Conservation (phyloP, 2,329 filamentous ascomycete species). For the Ophiostoma sp. region DNA sequence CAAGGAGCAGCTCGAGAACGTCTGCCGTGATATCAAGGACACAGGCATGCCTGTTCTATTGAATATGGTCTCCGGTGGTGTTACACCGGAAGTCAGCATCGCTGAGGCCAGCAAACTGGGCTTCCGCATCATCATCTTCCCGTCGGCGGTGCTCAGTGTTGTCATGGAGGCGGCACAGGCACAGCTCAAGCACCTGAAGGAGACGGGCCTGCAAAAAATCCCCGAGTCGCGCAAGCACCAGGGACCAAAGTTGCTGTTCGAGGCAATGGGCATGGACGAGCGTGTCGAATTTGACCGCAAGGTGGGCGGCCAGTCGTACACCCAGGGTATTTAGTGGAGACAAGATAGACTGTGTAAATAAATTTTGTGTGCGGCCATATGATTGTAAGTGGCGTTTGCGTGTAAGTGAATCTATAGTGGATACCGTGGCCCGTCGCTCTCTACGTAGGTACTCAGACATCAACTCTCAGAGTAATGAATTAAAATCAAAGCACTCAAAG, state of each 20-base stretch:
- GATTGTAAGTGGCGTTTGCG: no score
- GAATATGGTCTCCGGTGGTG: slow-evolving; percentile 39
- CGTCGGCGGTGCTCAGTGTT: slow-evolving; percentile 37
- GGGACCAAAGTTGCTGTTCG: slow-evolving; percentile 36
- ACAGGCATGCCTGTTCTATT: slow-evolving; percentile 33
- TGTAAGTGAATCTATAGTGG: no score
- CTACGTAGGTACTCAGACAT: no score
- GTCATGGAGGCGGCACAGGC: slow-evolving; percentile 37
- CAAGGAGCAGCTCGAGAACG: slow-evolving; percentile 44
- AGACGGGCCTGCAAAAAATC: slow-evolving; percentile 36
- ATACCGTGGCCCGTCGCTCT: no score
- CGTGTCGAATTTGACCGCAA: slow-evolving; percentile 35
- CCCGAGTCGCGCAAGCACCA: slow-evolving; percentile 34
- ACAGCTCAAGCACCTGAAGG: slow-evolving; percentile 31
- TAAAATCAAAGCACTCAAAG: no score
- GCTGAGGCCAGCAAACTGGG: slow-evolving; percentile 35
- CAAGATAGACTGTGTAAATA: not conserved
- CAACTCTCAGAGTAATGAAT: no score
- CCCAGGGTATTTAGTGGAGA: not conserved
- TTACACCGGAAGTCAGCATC: slow-evolving; percentile 37
- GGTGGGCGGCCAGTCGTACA: slow-evolving; percentile 11
- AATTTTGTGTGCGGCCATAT: not conserved
- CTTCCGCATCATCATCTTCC: slow-evolving; percentile 39
- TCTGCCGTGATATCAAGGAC: slow-evolving; percentile 22
- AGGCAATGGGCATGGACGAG: slow-evolving; percentile 36